These are phyloP conservation scores for Fallopia convolvulus DNA, from an alignment of 148 eudicot species.

Conservation along the genomic window DNA sequence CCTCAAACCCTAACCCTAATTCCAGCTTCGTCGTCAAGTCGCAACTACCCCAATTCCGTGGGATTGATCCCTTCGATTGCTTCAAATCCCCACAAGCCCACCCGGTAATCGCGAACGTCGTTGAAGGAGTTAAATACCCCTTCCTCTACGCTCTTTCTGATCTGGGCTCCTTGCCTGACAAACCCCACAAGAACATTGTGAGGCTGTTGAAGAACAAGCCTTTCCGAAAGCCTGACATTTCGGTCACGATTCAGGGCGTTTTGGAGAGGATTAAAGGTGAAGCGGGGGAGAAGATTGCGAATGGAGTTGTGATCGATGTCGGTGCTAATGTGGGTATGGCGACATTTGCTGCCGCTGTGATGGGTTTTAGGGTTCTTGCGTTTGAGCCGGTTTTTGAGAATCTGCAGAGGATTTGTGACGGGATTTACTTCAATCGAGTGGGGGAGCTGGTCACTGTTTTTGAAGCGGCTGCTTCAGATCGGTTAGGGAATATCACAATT, in stretches of 20 bases:
- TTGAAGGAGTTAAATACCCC: conserved; percentile 70
- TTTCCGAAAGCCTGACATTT: conserved; percentile 72
- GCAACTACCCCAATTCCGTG: conserved; percentile 1
- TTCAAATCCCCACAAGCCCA: conserved; percentile 58
- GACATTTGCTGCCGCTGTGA: conserved; percentile 80
- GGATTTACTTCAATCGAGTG: conserved; percentile 76
- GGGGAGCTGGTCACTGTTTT: conserved; percentile 63
- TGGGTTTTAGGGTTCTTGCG: conserved; percentile 78
- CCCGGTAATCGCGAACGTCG: conserved; percentile 74
- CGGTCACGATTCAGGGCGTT: conserved; percentile 61
- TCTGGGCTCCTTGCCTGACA: conserved; percentile 68
- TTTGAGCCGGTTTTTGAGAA: conserved; percentile 97
- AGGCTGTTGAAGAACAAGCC: conserved; percentile 65
- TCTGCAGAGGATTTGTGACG: conserved; percentile 93
- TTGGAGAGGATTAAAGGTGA: conserved; percentile 39
- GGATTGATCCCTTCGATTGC: conserved; percentile 60
- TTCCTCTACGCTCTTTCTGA: conserved; percentile 74
- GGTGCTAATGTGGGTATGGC: conserved; percentile 99
- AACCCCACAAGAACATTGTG: conserved; percentile 82
- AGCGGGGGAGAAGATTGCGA: conserved; percentile 42
- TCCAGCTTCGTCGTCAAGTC: conserved; percentile 19
- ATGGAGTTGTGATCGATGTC: conserved; percentile 74
- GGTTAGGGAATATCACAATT: conserved; percentile 62
- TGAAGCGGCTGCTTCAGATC: conserved; percentile 93
- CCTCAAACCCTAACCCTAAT: conserved; percentile 24